Conservation (phyloP, 495 filamentous ascomycete species). For the Hyphodiscus hymeniophilus region DNA sequence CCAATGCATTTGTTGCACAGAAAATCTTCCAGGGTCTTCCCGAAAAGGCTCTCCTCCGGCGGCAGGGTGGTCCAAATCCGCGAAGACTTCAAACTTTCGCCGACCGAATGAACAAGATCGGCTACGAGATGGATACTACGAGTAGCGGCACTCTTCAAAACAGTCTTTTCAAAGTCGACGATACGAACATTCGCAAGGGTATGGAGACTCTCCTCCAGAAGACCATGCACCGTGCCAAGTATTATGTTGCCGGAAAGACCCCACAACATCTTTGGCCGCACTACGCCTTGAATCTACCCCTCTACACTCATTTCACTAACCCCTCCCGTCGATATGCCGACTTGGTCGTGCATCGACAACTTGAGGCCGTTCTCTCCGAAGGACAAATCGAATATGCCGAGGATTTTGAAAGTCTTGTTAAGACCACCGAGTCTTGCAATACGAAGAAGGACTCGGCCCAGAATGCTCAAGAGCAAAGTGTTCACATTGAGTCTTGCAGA, state of each 20-base stretch:
- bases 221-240: conserved; percentile 92
- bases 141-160: conserved; percentile 88
- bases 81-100: conserved; percentile 84
- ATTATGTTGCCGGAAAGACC: conserved; percentile 72
- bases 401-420: conserved; percentile 77
- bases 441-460: conserved; percentile 98
- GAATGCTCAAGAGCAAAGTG: conserved; percentile 95
- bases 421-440: conserved; percentile 94
- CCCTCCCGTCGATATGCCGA: conserved; percentile 93
- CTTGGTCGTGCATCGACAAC: conserved; percentile 89
- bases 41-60: conserved; percentile 86
- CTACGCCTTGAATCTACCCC: conserved; percentile 83
- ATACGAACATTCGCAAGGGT: conserved; percentile 82
- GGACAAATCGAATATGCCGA: conserved; percentile 80
- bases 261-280: conserved; percentile 69
- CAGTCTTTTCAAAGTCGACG: conserved; percentile 84
- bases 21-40: conserved; percentile 71
- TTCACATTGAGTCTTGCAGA: conserved; percentile 95
- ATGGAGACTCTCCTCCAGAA: conserved; percentile 96
- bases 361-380: conserved; percentile 79
- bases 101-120: conserved; percentile 86
- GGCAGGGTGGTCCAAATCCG: conserved; percentile 75
- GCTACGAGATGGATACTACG: conserved; percentile 77
- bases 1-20: conserved; percentile 81
- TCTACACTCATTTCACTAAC: conserved; percentile 97